Conservation (phyloP, 1,284 basidiomycete species). For the Leccinum subspadiceum region DNA sequence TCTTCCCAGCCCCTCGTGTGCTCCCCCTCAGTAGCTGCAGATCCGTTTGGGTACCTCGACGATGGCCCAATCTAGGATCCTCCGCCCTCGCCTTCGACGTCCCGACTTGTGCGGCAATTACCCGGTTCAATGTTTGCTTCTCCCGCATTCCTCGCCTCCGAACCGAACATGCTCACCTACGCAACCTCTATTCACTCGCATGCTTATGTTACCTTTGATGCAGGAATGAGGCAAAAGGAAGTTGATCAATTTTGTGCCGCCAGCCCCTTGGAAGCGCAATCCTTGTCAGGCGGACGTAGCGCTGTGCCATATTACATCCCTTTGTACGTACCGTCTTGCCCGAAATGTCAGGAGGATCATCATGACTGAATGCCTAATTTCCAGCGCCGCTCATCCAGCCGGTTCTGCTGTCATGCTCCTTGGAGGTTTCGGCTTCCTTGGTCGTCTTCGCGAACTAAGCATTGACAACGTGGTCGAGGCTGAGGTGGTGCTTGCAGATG, state of each 20-base stretch:
- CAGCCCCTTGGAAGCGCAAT: constrained; percentile 62
- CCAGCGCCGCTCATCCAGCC: constrained; percentile 70
- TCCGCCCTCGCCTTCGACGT: constrained; percentile 26
- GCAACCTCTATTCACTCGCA: constrained; percentile 60
- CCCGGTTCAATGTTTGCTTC: constrained; percentile 36
- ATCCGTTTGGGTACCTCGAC: constrained; percentile 58
- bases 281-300: constrained; percentile 45
- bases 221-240: constrained; percentile 79
- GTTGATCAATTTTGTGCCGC: constrained; percentile 74
- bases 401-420: constrained; percentile 83
- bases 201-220: constrained; percentile 79
- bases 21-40: constrained; percentile 23
- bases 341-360: not conserved
- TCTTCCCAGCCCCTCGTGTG: not conserved
- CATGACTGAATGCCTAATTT: constrained; percentile 6
- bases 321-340: constrained; percentile 50
- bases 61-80: constrained; percentile 29
- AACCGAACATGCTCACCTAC: constrained; percentile 40
- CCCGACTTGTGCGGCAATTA: constrained; percentile 35
- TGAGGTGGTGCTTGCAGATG: constrained; percentile 81
- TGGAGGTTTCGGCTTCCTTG: constrained; percentile 88
- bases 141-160: constrained; percentile 36
- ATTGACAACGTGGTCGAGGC: constrained; percentile 85
- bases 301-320: constrained; percentile 83
- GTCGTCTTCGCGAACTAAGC: constrained; percentile 79